phyloP scores from a whole-genome alignment of 257 asterid genomes.

The Gardenia jasminoides region DNA sequence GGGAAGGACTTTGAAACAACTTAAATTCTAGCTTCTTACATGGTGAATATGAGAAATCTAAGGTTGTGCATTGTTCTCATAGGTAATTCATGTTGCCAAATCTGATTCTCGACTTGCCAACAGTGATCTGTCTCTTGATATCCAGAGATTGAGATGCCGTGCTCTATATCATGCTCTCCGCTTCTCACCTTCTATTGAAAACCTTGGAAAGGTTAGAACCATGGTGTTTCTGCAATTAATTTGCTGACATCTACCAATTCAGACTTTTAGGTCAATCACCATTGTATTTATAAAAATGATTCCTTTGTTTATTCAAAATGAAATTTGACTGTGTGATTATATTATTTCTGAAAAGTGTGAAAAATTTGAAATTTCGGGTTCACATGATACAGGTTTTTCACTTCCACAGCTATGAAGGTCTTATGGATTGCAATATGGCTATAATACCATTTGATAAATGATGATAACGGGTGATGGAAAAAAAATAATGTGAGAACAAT shows the following conservation, averaged over 20 bases:
- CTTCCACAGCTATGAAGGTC: not conserved
- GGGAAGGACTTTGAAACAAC: not conserved
- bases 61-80: slow-evolving; percentile 27
- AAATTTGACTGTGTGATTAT: not conserved
- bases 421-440: no score
- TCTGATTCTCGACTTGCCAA: slow-evolving; percentile 96
- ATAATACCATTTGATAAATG: no score
- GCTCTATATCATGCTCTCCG: slow-evolving; percentile 81
- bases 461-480: not conserved
- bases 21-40: not conserved
- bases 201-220: slow-evolving; percentile 75
- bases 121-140: slow-evolving; percentile 89
- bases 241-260: not conserved
- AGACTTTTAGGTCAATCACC: not conserved
- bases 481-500: not conserved
- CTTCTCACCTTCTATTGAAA: slow-evolving; percentile 77
- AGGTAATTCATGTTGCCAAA: slow-evolving; percentile 93
- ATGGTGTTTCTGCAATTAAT: not conserved
- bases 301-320: not conserved
- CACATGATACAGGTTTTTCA: not conserved
- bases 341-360: not conserved
- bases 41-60: not conserved
- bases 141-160: slow-evolving; percentile 96
- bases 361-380: not conserved
- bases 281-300: not conserved